These are phyloP conservation scores for Fusarium humuli DNA, from an alignment of 2,329 filamentous ascomycete species.

Conservation along the genomic window DNA sequence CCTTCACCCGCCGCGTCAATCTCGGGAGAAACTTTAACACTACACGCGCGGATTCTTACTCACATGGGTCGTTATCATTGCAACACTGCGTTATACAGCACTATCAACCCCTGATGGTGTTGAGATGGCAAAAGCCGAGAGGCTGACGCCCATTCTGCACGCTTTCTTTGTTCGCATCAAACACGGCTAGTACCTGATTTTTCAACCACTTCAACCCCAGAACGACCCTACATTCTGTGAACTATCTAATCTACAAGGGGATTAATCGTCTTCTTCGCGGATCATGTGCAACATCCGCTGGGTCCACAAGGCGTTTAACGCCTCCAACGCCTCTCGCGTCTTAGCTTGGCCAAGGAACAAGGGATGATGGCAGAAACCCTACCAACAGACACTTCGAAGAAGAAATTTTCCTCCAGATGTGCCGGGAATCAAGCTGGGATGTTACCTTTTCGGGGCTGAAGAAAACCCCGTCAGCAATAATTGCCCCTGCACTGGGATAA, in stretches of 20 bases:
- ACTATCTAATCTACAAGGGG: constrained; percentile 43
- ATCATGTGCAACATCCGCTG: constrained; percentile 50
- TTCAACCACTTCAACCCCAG: constrained; percentile 27
- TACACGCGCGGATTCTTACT: constrained; percentile 29
- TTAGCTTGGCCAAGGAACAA: constrained; percentile 37
- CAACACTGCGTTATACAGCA: constrained; percentile 1
- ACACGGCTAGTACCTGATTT: constrained; percentile 30
- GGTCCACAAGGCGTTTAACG: constrained; percentile 50
- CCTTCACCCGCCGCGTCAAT: constrained; percentile 32
- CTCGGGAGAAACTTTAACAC: not conserved
- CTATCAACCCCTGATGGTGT: constrained; percentile 6
- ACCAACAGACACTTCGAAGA: constrained; percentile 39
- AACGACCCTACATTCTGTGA: constrained; percentile 35
- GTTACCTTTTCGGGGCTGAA: not conserved
- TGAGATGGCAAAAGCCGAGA: constrained; percentile 10
- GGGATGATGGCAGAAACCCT: constrained; percentile 29
- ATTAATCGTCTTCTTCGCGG: constrained; percentile 43
- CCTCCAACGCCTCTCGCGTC: constrained; percentile 46
- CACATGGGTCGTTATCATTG: constrained; percentile 7
- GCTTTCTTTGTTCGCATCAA: constrained; percentile 18
- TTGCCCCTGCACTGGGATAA: not conserved
- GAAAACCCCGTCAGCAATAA: not conserved
- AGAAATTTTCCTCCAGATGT: constrained; percentile 34
- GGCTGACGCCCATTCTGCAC: constrained; percentile 18
- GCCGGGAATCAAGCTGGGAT: constrained; percentile 38